Conservation (phyloP, 352 stramenopile genomes). For the Pythium periplocum region DNA sequence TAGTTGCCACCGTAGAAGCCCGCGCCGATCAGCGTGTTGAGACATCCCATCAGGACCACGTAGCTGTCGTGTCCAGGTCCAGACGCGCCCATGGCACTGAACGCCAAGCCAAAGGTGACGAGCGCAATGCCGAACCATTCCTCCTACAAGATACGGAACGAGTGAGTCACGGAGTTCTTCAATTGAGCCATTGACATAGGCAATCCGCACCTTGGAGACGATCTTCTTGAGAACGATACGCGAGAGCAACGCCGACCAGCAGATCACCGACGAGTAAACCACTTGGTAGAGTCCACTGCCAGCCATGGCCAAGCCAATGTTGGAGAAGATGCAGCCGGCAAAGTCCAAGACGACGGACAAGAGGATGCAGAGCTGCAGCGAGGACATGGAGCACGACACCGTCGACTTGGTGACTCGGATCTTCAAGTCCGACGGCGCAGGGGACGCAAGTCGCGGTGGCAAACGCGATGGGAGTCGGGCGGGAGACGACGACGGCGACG, state of each 20-base stretch:
- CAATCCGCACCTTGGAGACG: slow-evolving; percentile 29
- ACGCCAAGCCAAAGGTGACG: slow-evolving; percentile 78
- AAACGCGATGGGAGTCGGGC: background rate
- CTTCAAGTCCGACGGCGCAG: slow-evolving; percentile 1
- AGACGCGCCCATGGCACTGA: slow-evolving; percentile 72
- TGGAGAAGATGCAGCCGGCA: slow-evolving; percentile 81
- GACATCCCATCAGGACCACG: slow-evolving; percentile 79
- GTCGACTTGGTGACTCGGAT: slow-evolving; percentile 14
- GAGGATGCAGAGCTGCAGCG: slow-evolving; percentile 56
- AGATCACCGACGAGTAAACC: slow-evolving; percentile 84
- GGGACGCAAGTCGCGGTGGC: background rate
- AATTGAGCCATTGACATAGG: background rate
- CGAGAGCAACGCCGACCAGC: slow-evolving; percentile 80
- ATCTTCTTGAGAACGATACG: slow-evolving; percentile 71
- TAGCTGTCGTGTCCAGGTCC: slow-evolving; percentile 51
- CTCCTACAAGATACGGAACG: slow-evolving; percentile 19
- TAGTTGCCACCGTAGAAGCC: slow-evolving; percentile 86
- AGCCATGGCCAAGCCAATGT: slow-evolving; percentile 75
- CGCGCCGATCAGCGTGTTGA: slow-evolving; percentile 76
- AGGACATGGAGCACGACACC: slow-evolving; percentile 39
- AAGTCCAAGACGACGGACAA: slow-evolving; percentile 79
- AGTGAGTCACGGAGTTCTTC: background rate
- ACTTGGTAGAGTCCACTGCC: slow-evolving; percentile 80
- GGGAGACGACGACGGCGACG: no score
- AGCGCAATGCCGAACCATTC: slow-evolving; percentile 81